These are phyloP conservation scores for Mortierella sp. DNA, from an alignment of 371 early-diverging fungal species.

Conservation along the genomic window DNA sequence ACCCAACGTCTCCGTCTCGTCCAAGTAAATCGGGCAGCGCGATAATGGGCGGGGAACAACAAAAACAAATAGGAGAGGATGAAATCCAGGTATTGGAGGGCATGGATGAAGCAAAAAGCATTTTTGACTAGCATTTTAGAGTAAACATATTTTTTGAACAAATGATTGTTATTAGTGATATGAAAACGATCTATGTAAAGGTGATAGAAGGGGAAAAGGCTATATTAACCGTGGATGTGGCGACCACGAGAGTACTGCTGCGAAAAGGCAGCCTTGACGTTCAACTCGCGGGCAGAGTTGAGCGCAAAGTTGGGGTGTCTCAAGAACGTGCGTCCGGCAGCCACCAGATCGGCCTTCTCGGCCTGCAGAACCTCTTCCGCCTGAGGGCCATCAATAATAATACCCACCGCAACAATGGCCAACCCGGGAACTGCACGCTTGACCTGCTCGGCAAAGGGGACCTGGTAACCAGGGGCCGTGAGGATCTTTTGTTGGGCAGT, in stretches of 20 bases:
- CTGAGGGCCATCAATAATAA: slow-evolving; percentile 72
- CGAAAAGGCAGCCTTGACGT: slow-evolving; percentile 72
- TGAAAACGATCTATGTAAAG: background rate
- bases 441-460: slow-evolving; percentile 73
- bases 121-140: slow-evolving; percentile 1
- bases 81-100: background rate
- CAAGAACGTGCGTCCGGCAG: slow-evolving; percentile 39
- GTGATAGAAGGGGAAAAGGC: background rate
- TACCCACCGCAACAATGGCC: slow-evolving; percentile 78
- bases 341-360: slow-evolving; percentile 34
- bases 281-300: slow-evolving; percentile 69
- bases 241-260: slow-evolving; percentile 70
- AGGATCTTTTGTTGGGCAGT: slow-evolving; percentile 62
- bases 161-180: background rate
- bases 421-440: slow-evolving; percentile 67
- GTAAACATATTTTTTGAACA: slow-evolving; percentile 2
- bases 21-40: slow-evolving; percentile 23
- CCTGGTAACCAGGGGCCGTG: slow-evolving; percentile 74
- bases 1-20: slow-evolving; percentile 37
- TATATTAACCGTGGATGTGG: slow-evolving; percentile 60
- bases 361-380: slow-evolving; percentile 21
- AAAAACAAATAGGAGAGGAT: background rate
- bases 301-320: slow-evolving; percentile 60
- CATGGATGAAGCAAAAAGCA: too few species aligned
- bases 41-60: too few species aligned